Conservation (phyloP, 129 eudicot genomes). For the Mikania micrantha region DNA sequence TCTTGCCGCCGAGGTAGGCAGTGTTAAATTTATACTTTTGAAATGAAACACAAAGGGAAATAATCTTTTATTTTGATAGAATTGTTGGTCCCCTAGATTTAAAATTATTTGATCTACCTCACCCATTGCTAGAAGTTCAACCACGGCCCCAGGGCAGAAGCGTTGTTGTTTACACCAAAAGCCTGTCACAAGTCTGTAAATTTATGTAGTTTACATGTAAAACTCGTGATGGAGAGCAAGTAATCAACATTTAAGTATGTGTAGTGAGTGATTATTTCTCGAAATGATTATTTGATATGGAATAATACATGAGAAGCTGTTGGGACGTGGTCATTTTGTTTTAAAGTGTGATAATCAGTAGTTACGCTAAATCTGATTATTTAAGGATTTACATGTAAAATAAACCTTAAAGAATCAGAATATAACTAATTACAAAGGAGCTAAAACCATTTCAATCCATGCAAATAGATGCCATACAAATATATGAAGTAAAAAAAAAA, state of each 20-base stretch:
- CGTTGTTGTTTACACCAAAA: constrained; percentile 44
- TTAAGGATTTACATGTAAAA: neutral
- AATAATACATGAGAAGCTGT: neutral
- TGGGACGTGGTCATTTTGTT: neutral
- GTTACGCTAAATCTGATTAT: neutral
- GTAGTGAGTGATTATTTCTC: neutral
- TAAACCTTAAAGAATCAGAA: neutral
- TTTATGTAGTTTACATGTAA: constrained; percentile 9
- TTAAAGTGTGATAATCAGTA: neutral
- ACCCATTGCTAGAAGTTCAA: constrained; percentile 39
- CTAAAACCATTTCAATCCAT: neutral
- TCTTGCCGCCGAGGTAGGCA: constrained; percentile 50
- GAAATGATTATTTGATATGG: neutral
- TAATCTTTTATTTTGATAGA: constrained; percentile 9
- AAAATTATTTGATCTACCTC: constrained; percentile 5
- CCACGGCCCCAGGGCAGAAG: constrained; percentile 71
- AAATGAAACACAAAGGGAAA: constrained; percentile 7
- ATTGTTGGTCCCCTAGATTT: constrained; percentile 13
- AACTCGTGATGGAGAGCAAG: constrained; percentile 10
- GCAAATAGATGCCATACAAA: neutral
- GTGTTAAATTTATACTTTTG: constrained; percentile 29
- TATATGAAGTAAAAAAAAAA: neutral
- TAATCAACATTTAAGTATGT: constrained; percentile 3
- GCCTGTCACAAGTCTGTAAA: constrained; percentile 12
- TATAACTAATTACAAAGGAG: constrained; percentile 5